These are phyloP conservation scores for Metschnikowia anglica DNA, from an alignment of 805 yeast species.

Conservation along the genomic window DNA sequence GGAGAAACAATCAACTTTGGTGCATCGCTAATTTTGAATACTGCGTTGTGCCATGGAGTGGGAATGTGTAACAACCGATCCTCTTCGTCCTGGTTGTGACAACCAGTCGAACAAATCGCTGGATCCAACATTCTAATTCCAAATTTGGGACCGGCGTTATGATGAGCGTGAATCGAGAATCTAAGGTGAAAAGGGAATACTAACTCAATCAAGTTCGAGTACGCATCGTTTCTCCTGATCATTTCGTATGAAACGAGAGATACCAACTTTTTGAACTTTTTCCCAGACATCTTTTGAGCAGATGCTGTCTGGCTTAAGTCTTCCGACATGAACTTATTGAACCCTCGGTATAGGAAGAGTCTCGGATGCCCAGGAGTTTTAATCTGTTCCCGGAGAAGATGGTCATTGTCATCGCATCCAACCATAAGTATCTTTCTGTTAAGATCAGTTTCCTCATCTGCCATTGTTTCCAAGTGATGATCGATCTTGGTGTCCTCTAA, in stretches of 20 bases:
- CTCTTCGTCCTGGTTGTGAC: slow-evolving; percentile 40
- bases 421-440: slow-evolving; percentile 37
- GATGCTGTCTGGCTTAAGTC: slow-evolving; percentile 48
- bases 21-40: slow-evolving; percentile 42
- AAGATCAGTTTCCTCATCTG: slow-evolving; percentile 34
- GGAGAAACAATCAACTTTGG: slow-evolving; percentile 22
- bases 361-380: slow-evolving; percentile 48
- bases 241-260: slow-evolving; percentile 60
- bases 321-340: slow-evolving; percentile 58
- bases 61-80: slow-evolving; percentile 58
- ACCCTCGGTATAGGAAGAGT: slow-evolving; percentile 53
- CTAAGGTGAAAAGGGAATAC: slow-evolving; percentile 60
- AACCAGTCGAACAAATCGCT: slow-evolving; percentile 46
- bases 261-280: slow-evolving; percentile 49
- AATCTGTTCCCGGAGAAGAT: slow-evolving; percentile 34
- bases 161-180: slow-evolving; percentile 62
- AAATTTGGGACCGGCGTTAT: slow-evolving; percentile 58
- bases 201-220: slow-evolving; percentile 59
- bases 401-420: slow-evolving; percentile 41
- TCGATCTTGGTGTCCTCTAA: slow-evolving; percentile 26
- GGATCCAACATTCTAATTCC: slow-evolving; percentile 50
- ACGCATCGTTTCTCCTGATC: slow-evolving; percentile 62
- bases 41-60: slow-evolving; percentile 65
- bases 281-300: slow-evolving; percentile 41
- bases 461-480: slow-evolving; percentile 34